phyloP scores from a whole-genome alignment of 768 basidiomycete genomes.

The Russula dissimulans region DNA sequence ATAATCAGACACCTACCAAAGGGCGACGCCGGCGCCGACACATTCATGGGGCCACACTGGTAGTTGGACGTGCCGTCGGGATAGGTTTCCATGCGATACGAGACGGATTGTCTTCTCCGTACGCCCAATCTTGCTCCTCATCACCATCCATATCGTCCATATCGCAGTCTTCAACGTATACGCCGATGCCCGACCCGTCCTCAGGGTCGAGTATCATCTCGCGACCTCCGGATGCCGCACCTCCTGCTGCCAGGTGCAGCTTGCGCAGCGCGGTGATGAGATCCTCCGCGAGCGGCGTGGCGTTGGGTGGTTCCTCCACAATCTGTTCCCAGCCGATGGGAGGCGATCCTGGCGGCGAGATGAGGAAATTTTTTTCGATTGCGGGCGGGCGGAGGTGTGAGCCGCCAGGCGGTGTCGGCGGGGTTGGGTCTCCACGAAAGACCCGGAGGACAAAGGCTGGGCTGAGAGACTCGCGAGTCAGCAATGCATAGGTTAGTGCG shows the following conservation, averaged over 20 bases:
- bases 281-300: slow-evolving; percentile 75
- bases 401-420: slow-evolving; percentile 26
- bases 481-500: not conserved
- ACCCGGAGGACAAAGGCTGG: slow-evolving; percentile 48
- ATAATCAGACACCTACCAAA: slow-evolving; percentile 19
- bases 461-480: slow-evolving; percentile 27
- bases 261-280: slow-evolving; percentile 69
- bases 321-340: slow-evolving; percentile 96
- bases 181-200: slow-evolving; percentile 63
- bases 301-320: slow-evolving; percentile 84
- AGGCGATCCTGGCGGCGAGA: slow-evolving; percentile 96
- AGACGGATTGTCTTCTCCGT: slow-evolving; percentile 40
- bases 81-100: slow-evolving; percentile 41
- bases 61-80: slow-evolving; percentile 51
- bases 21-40: slow-evolving; percentile 2
- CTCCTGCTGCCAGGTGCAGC: slow-evolving; percentile 41
- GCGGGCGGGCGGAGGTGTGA: slow-evolving; percentile 59
- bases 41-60: slow-evolving; percentile 17
- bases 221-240: slow-evolving; percentile 25
- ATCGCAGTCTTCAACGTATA: slow-evolving; percentile 72
- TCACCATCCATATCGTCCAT: slow-evolving; percentile 26
- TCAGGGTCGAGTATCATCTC: slow-evolving; percentile 61
- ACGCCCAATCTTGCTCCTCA: slow-evolving; percentile 46
- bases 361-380: slow-evolving; percentile 88
- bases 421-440: slow-evolving; percentile 66